Evolutionary conservation across 2,329 filamentous ascomycete species (phyloP).

Genomic region (Talaromyces sp.): DNA sequence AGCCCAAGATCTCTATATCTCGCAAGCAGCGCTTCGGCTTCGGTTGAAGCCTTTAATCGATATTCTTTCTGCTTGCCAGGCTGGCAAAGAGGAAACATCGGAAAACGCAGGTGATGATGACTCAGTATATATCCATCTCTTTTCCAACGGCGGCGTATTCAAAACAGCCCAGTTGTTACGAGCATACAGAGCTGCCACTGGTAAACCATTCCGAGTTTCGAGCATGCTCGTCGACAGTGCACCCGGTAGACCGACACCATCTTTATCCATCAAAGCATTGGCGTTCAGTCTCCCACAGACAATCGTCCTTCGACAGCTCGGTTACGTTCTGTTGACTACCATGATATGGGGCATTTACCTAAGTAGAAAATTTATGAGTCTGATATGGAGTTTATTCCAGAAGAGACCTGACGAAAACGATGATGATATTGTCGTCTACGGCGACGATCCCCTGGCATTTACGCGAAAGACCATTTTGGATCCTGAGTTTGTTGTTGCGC

Average conservation of each 20-base stretch:
- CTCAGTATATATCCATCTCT: slow-evolving; percentile 42
- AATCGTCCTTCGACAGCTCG: slow-evolving; percentile 26
- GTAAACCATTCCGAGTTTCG: slow-evolving; percentile 33
- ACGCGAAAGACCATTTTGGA: slow-evolving; percentile 31
- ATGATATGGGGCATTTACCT: slow-evolving; percentile 21
- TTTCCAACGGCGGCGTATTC: slow-evolving; percentile 48
- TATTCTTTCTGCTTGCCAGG: slow-evolving; percentile 26
- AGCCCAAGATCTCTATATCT: slow-evolving; percentile 31
- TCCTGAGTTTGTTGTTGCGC: slow-evolving; percentile 13
- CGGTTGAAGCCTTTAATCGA: slow-evolving; percentile 33
- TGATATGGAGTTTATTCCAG: neutral
- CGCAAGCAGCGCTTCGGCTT: slow-evolving; percentile 21
- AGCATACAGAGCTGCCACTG: slow-evolving; percentile 32
- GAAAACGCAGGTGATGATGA: neutral
- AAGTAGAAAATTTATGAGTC: slow-evolving; percentile 14
- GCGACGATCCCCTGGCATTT: slow-evolving; percentile 23
- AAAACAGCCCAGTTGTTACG: slow-evolving; percentile 36
- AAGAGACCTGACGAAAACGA: neutral
- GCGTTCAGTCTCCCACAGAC: slow-evolving; percentile 32
- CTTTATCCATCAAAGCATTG: slow-evolving; percentile 27
- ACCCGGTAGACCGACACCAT: slow-evolving; percentile 35
- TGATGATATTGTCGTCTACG: neutral
- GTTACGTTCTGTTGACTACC: slow-evolving; percentile 23
- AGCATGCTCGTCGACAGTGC: slow-evolving; percentile 44
- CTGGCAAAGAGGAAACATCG: slow-evolving; percentile 1